Evolutionary conservation across 2,329 filamentous ascomycete genomes (phyloP), one percentile per base, ranked within the genome.

Genomic region (Aspergillus quadricinctus): DNA sequence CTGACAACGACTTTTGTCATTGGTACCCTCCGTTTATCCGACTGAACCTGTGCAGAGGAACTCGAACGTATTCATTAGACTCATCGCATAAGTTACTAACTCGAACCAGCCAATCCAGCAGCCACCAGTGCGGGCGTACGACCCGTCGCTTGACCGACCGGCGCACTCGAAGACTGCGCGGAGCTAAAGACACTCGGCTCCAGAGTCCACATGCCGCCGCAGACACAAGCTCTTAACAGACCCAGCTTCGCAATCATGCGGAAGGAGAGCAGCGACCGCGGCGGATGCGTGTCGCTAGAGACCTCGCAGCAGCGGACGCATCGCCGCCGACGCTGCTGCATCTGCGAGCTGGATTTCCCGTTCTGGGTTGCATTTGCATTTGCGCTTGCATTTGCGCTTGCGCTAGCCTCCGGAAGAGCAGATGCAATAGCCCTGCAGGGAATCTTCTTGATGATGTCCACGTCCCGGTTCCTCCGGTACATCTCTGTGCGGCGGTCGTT

Each of bases 241-340:
- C 69, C 69, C 60, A 75, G 56, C 58, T 72, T 75, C 49, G 66
- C 66, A 54, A 75, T 66, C 70, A 76, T 69, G 27, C 69, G 68
- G 49, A 74, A 74, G 50, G 68, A 70, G 9, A 69, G 56, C 11
- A 70, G 46, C 8, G 74, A 70, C 19, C 73, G 70, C 0, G 71
- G 71, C 17, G 74, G 63, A n/a, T 66, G 67, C 25, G 82, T 72
- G 59, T 88, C 85, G 64, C 87, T 85, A 78, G 88, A 88, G n/a
- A 88, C 78, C 50, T 82, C 78, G 48, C 83, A 80, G 68, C 87
- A 89, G 41, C 87, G 77, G 21, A 82, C 81, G 65, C 82, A 86
- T 43, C 78, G 74, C 53, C 81, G 74, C 72, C 77, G 37, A 19
- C 53, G 59, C 23, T 63, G 46, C 3, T 56, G 50, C 3, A 54